Conservation (phyloP, 2,329 filamentous ascomycete genomes). For the Aspergillus pseudonomiae region DNA sequence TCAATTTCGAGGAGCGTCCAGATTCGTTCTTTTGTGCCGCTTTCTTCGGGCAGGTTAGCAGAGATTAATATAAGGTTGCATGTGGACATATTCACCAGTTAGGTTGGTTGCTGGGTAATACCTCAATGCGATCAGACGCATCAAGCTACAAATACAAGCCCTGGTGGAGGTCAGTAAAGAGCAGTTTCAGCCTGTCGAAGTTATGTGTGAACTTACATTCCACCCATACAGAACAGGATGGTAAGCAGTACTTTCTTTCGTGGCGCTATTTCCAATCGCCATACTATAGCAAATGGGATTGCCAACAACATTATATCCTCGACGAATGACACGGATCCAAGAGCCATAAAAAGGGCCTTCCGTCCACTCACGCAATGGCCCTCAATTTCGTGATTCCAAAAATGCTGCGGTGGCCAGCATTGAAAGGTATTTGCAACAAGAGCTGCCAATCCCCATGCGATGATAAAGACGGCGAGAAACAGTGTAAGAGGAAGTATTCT, state of each 20-base stretch:
- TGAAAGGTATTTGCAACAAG: conserved; percentile 3
- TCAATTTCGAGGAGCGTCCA: conserved; percentile 7
- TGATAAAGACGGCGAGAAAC: background rate
- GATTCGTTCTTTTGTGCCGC: background rate
- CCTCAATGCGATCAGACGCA: conserved; percentile 4
- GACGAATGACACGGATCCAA: background rate
- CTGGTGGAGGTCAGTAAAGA: background rate
- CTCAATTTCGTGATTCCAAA: background rate
- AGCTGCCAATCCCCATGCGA: background rate
- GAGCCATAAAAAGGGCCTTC: background rate
- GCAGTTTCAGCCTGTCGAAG: too few relatives aligned
- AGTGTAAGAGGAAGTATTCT: background rate
- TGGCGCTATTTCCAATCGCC: background rate
- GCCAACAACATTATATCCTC: background rate
- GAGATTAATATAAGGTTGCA: too few relatives aligned
- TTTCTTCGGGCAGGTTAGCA: background rate
- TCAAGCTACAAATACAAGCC: conserved; percentile 1
- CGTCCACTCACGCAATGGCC: background rate
- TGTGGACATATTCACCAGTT: background rate
- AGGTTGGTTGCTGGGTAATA: background rate
- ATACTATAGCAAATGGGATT: background rate
- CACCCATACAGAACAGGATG: background rate
- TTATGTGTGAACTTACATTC: background rate
- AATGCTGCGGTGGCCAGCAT: conserved; percentile 5
- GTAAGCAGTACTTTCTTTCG: background rate